Evolutionary conservation across 2,329 filamentous ascomycete genomes (phyloP).

Genomic region (Apiospora phragmitis): DNA sequence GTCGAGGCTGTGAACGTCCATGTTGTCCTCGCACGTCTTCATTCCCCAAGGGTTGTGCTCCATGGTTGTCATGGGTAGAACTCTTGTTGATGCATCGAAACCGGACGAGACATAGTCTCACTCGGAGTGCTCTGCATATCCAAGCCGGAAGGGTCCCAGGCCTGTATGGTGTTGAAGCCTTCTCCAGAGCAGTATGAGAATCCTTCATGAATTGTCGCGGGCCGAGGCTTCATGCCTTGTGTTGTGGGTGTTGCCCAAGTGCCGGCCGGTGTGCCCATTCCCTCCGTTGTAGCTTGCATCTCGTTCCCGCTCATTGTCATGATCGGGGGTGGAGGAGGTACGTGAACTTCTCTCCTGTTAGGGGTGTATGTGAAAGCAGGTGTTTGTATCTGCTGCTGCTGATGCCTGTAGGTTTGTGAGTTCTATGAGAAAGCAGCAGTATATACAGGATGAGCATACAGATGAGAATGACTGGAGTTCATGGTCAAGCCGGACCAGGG

Average conservation of each 20-base stretch:
- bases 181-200: constrained; percentile 60
- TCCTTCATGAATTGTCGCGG: constrained; percentile 61
- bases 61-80: constrained; percentile 53
- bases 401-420: constrained; percentile 45
- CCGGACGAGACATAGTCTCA: constrained; percentile 54
- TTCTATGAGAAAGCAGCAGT: constrained; percentile 18
- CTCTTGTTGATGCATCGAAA: constrained; percentile 57
- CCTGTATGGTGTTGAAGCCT: constrained; percentile 51
- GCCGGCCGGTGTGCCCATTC: constrained; percentile 44
- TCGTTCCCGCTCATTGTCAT: constrained; percentile 54
- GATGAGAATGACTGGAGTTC: constrained; percentile 52
- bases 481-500: constrained; percentile 42
- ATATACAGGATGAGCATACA: constrained; percentile 44
- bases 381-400: constrained; percentile 44
- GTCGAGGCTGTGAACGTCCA: constrained; percentile 57
- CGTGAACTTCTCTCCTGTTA: constrained; percentile 45
- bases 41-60: constrained; percentile 52
- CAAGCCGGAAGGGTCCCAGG: constrained; percentile 56
- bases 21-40: constrained; percentile 57
- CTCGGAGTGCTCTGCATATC: constrained; percentile 51
- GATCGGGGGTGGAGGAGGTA: constrained; percentile 43
- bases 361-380: constrained; percentile 50
- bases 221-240: constrained; percentile 51
- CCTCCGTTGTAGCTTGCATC: constrained; percentile 48
- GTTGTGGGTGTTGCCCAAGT: constrained; percentile 58